Evolutionary conservation across 768 basidiomycete genomes (phyloP), one percentile per base, ranked within the genome.

Genomic region (Cystofilobasidium macerans): DNA sequence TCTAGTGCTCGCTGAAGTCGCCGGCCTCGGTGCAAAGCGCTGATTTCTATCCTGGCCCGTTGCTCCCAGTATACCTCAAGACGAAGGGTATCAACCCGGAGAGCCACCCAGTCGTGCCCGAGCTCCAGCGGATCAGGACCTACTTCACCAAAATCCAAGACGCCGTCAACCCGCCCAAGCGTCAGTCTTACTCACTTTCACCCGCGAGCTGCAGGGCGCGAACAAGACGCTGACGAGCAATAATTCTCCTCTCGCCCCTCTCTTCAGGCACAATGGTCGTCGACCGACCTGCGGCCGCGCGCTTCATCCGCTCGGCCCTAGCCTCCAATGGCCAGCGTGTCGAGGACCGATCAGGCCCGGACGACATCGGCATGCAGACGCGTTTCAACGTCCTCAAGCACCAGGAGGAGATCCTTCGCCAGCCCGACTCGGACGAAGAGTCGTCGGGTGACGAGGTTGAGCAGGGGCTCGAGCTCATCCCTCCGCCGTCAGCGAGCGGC

Each of bases 111-210:
- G 76, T 77, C 28, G 65, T 73, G n/a, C 45, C 68, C 8, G 76
- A 77, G 48, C 71, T 77, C 9, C 70, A 77, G 43, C 69, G 76
- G 12, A 72, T 77, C 51, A 71, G 71, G 67, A 64, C 62, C 12
- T 77, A 77, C 62, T 76, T 75, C 53, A 62, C 67, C 45, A 77
- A 77, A 64, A 69, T 77, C 53, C 64, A 69, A 35, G 57, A 60
- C 1, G 71, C 73, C 0, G 76, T 75, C 69, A 57, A 73, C 30
- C 71, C 73, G 1, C 69, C 72, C 57, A 64, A 70, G 36, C 69
- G 74, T 74, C 57, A 9, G 24, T 6, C 36, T 0, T 48, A 11
- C 45, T 24, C 24, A 28, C 18, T 32, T 40, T 8, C 30, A 8
- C 51, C n/a, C 30, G 11, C 51, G 51, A 22, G 24, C 8, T n/a